phyloP scores from a whole-genome alignment of 2,329 filamentous ascomycete genomes.

The Exophiala dermatitidis region DNA sequence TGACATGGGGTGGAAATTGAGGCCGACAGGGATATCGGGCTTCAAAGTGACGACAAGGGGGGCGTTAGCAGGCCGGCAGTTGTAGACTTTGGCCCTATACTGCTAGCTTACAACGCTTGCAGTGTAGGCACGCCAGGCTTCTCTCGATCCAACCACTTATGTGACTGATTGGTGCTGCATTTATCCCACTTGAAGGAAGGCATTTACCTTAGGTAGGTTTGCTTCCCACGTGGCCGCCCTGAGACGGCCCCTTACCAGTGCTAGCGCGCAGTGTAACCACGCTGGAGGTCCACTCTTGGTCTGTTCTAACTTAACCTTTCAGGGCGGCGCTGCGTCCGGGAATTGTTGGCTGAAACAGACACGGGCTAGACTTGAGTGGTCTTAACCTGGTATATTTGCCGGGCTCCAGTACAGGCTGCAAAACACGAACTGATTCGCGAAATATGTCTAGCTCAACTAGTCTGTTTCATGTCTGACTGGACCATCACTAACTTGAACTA shows the following conservation, averaged over 20 bases:
- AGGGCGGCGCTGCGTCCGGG: neutral
- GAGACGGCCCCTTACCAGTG: neutral
- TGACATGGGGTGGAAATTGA: neutral
- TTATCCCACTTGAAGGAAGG: too few species aligned
- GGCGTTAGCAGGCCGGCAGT: too few species aligned
- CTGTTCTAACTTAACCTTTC: neutral
- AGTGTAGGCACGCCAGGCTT: too few species aligned
- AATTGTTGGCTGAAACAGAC: neutral
- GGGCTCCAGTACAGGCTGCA: neutral
- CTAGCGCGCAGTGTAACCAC: neutral
- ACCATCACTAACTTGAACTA: neutral
- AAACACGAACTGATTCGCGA: neutral
- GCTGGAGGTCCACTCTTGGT: neutral
- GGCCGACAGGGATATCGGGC: neutral
- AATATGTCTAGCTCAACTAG: constrained; percentile 1
- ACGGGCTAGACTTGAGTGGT: neutral
- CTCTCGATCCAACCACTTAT: too few species aligned
- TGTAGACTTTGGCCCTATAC: too few species aligned
- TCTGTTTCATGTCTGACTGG: constrained; percentile 9
- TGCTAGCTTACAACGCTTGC: too few species aligned
- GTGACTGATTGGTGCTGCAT: too few species aligned
- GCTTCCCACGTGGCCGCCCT: constrained; percentile 18
- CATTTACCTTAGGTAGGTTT: too few species aligned
- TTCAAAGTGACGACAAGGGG: too few species aligned
- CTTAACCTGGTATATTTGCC: neutral